Base-by-base conservation (phyloP, 2,329 filamentous ascomycete species). In the Neophaeococcomyces aloes region DNA sequence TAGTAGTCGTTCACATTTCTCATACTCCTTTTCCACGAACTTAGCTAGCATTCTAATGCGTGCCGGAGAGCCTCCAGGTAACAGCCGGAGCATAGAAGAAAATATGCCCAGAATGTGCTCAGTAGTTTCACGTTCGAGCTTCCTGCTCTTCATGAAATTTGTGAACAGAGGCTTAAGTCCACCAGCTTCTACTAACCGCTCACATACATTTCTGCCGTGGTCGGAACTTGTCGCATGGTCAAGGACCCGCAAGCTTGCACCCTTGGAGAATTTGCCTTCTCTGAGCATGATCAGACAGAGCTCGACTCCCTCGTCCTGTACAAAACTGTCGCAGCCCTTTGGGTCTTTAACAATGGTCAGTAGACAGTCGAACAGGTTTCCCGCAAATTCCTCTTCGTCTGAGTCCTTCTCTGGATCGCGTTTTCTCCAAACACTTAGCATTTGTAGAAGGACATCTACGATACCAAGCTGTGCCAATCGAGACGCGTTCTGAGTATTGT, bases 1-100 rank as follows among this genome's bases (percentile, higher is more conserved):
- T 29, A 94, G 61, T 3, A 96, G 69, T 58, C 80, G 85, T 4
- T 60, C 66, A 29, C 86, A 77, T 69, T 96, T 96, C 53, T 76
- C 86, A 60, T 93, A 94, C 52, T 94, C 80, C 59, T 86, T 94
- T 62, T 98, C 91, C 14, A 94, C 83, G 56, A 96, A 96, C 59
- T 98, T 98, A 37, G 88, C 89, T 3, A 96, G 72, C 1, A 82
- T 76, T 3, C 91, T 78, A 54, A 96, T 93, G 4, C 91, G 76
- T 25, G 80, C 73, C 0, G 85, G 71, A 1, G 85, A 87, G 25
- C 86, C 78, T 13, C 79, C 83, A 0, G 88, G 87, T 1, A 98
- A 64, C 3, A 81, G 72, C 18, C 87, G 80, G 1, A 98, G 70
- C 60, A 98, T 74, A 0, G 83, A 85, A 1, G 84, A 77, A 50